phyloP scores from a whole-genome alignment of 2,329 filamentous ascomycete species.

The Fusarium gaditjirri region DNA sequence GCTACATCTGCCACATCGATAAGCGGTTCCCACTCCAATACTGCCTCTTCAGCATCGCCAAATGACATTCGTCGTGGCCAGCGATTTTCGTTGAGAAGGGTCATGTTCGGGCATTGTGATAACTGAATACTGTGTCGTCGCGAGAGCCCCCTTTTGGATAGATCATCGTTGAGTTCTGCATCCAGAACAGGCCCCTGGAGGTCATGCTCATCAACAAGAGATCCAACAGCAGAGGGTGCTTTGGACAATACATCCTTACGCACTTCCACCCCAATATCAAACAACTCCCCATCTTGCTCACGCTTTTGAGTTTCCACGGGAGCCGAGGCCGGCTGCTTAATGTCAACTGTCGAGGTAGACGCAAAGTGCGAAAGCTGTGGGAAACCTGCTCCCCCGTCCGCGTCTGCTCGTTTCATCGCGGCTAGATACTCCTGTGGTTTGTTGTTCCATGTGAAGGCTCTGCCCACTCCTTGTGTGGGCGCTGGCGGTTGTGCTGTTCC shows the following conservation, averaged over 20 bases:
- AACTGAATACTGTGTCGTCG: constrained; percentile 69
- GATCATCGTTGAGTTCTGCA: constrained; percentile 58
- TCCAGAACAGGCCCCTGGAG: constrained; percentile 64
- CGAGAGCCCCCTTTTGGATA: constrained; percentile 62
- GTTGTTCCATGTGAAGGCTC: constrained; percentile 71
- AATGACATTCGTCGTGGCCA: constrained; percentile 82
- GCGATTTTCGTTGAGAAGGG: constrained; percentile 63
- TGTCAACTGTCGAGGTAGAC: constrained; percentile 44
- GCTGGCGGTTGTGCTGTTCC: constrained; percentile 51
- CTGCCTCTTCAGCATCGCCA: constrained; percentile 78
- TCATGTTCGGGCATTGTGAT: constrained; percentile 46
- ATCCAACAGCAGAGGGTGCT: constrained; percentile 67
- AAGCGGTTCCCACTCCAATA: constrained; percentile 73
- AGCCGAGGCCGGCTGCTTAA: constrained; percentile 34
- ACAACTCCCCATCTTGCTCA: constrained; percentile 44
- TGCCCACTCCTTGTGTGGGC: constrained; percentile 51
- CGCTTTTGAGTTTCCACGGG: constrained; percentile 37
- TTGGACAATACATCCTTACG: constrained; percentile 55
- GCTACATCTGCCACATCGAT: constrained; percentile 52
- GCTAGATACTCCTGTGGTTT: constrained; percentile 69
- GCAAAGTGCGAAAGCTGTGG: constrained; percentile 41
- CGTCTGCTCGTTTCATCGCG: constrained; percentile 52
- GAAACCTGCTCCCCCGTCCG: constrained; percentile 42
- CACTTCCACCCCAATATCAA: constrained; percentile 53
- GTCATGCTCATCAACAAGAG: constrained; percentile 68